Conservation (phyloP, 2,329 filamentous ascomycete genomes). For the Pseudogymnoascus sp. region DNA sequence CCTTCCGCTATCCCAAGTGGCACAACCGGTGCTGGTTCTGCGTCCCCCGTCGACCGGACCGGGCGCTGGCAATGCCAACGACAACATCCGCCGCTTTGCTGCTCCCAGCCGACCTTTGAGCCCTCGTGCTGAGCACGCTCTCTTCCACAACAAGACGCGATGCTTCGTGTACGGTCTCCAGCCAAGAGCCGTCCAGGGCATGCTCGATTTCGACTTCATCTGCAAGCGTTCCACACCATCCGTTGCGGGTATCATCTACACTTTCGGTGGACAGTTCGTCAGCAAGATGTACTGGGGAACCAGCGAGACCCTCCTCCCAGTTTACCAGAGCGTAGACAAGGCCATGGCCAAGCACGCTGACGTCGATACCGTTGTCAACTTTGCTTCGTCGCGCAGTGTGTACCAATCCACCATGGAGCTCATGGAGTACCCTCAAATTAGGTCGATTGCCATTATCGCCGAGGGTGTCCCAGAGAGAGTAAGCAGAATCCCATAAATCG, state of each 20-base stretch:
- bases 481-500: conserved; percentile 37
- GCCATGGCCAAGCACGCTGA: conserved; percentile 94
- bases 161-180: conserved; percentile 99
- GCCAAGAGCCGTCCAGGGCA: conserved; percentile 83
- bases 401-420: conserved; percentile 98
- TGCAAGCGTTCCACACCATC: conserved; percentile 97
- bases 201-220: conserved; percentile 99
- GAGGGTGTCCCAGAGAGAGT: conserved; percentile 98
- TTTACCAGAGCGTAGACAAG: conserved; percentile 92
- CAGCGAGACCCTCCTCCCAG: conserved; percentile 94
- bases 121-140: conserved; percentile 78
- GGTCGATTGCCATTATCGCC: conserved; percentile 98
- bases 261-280: conserved; percentile 98
- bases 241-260: conserved; percentile 99
- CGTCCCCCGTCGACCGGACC: conserved; percentile 44
- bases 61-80: conserved; percentile 58
- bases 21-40: conserved; percentile 40
- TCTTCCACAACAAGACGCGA: conserved; percentile 99
- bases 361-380: conserved; percentile 98
- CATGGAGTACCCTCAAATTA: conserved; percentile 95
- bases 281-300: conserved; percentile 99
- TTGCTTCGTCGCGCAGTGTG: conserved; percentile 96
- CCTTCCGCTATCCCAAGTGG: conserved; percentile 38
- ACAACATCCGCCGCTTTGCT: conserved; percentile 96
- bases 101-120: conserved; percentile 88